A percentile compares a stretch with the other conserved stretches of the same genome.
phyloP scores from a whole-genome alignment of 2,329 filamentous ascomycete genomes.

The Cytospora leucostoma region DNA sequence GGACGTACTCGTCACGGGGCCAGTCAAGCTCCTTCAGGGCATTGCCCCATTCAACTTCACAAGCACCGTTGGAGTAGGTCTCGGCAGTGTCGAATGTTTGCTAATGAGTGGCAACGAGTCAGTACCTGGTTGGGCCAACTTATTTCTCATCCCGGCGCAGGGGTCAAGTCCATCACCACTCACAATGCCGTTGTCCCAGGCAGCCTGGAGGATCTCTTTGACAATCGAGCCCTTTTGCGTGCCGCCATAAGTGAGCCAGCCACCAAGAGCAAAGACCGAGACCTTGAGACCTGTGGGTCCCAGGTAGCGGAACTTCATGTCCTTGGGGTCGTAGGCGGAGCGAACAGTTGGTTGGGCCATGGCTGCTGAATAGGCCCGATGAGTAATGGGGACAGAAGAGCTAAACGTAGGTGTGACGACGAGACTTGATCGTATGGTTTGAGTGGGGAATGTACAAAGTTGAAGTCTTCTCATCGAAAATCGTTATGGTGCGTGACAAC shows the following conservation, averaged over 20 bases:
- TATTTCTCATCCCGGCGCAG: background rate
- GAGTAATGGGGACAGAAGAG: conserved; percentile 33
- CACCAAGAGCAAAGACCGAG: conserved; percentile 70
- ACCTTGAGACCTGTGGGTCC: conserved; percentile 73
- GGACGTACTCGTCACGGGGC: conserved; percentile 55
- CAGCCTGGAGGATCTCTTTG: conserved; percentile 48
- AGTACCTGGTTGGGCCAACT: conserved; percentile 14
- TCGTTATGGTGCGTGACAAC: background rate
- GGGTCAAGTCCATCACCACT: conserved; percentile 10
- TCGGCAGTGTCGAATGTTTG: conserved; percentile 58
- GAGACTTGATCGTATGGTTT: background rate
- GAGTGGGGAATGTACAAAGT: background rate
- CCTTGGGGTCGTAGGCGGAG: conserved; percentile 36
- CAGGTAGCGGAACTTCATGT: conserved; percentile 72
- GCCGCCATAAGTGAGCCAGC: conserved; percentile 71
- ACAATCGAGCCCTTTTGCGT: conserved; percentile 41
- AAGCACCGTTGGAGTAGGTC: conserved; percentile 49
- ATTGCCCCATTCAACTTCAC: conserved; percentile 53
- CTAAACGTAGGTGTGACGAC: background rate
- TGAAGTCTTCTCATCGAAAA: background rate
- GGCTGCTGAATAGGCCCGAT: conserved; percentile 9
- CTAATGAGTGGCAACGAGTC: conserved; percentile 22
- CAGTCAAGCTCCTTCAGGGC: conserved; percentile 54
- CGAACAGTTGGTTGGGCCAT: conserved; percentile 27
- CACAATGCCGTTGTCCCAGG: conserved; percentile 53